These are phyloP conservation scores for Epithemia pelagica DNA, from an alignment of 108 stramenopile species.

Conservation along the genomic window DNA sequence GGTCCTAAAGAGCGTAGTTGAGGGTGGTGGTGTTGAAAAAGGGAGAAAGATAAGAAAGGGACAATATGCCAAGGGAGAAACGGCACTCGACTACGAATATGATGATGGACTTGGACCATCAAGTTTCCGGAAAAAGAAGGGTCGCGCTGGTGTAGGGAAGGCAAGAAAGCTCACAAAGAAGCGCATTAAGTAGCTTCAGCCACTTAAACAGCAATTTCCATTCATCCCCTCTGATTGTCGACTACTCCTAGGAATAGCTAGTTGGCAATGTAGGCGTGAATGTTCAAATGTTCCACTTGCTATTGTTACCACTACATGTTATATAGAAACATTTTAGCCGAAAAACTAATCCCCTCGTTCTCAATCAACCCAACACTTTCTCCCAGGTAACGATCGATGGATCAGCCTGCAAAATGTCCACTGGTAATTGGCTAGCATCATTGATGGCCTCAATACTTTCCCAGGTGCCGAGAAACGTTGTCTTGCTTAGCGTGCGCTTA, in stretches of 20 bases:
- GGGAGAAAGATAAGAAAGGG: constrained; percentile 68
- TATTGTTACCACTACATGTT: too few relatives aligned
- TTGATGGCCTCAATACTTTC: constrained; percentile 49
- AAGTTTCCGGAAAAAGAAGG: constrained; percentile 86
- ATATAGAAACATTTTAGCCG: too few relatives aligned
- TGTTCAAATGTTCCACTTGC: too few relatives aligned
- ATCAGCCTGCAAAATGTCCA: constrained; percentile 36
- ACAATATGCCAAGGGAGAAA: constrained; percentile 74
- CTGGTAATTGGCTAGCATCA: constrained; percentile 43
- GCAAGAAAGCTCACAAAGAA: constrained; percentile 85
- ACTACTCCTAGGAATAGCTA: too few relatives aligned
- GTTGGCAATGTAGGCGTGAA: too few relatives aligned
- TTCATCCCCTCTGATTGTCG: too few relatives aligned
- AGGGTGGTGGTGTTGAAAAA: constrained; percentile 66
- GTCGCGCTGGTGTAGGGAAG: constrained; percentile 82
- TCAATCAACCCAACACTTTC: constrained; percentile 34
- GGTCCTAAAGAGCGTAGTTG: constrained; percentile 70
- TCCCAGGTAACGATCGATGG: constrained; percentile 55
- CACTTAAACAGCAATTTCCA: too few relatives aligned
- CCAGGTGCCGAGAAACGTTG: constrained; percentile 40
- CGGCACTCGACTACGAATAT: constrained; percentile 85
- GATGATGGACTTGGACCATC: constrained; percentile 76
- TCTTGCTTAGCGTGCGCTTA: background rate
- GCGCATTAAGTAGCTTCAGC: constrained; percentile 65
- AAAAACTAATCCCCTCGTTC: too few relatives aligned